phyloP scores from a whole-genome alignment of 768 basidiomycete genomes.

The Tylopilus balloui region DNA sequence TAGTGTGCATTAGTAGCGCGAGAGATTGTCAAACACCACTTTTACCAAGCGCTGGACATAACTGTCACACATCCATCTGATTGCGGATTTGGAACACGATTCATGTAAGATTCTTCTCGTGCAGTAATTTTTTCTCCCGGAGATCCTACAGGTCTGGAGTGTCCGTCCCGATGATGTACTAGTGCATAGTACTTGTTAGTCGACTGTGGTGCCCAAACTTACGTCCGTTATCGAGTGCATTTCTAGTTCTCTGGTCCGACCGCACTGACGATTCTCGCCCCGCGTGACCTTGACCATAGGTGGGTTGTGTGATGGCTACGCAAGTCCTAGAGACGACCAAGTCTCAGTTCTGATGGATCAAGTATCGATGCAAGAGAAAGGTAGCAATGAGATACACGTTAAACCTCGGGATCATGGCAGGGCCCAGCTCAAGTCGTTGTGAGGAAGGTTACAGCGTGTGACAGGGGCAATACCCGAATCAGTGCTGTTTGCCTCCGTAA shows the following conservation, averaged over 20 bases:
- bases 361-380: no score
- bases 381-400: no score
- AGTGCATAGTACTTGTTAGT: neutral
- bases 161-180: neutral
- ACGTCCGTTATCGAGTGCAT: neutral
- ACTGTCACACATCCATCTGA: neutral
- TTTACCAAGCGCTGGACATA: neutral
- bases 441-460: no score
- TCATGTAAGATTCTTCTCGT: neutral
- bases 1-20: constrained; percentile 4
- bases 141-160: no score
- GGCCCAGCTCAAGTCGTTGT: no score
- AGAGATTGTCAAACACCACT: constrained; percentile 13
- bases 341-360: no score
- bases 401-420: no score
- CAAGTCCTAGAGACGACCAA: no score
- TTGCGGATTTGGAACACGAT: neutral
- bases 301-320: no score
- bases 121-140: neutral
- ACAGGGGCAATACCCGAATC: constrained; percentile 9
- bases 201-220: no score
- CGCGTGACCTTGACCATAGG: neutral
- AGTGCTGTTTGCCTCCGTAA: no score
- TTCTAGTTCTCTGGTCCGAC: neutral
- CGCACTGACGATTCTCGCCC: no score